Base-by-base conservation (phyloP, 257 asterid species). In the Nicotiana knightiana region DNA sequence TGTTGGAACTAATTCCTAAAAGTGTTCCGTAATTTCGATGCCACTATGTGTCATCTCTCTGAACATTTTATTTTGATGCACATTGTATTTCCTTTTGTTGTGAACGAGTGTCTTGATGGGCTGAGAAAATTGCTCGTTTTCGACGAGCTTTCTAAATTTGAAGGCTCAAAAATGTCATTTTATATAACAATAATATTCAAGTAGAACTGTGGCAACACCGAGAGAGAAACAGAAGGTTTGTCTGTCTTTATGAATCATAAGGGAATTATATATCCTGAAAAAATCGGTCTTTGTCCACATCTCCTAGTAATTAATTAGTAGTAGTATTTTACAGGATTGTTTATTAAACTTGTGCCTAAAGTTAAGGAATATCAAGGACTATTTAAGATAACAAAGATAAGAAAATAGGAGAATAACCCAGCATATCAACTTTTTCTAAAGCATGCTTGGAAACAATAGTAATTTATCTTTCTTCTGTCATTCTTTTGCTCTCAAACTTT, bases 291-390 rank as follows among this genome's bases (percentile, higher is more conserved):
- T 73, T 73, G 62, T 73, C 79, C 63, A 48, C 43, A 51, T 26
- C 62, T 51, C 16, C 28, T 21, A 48, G 57, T 26, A 48, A 24
- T 73, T 48, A 46, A 77, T 77, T 32, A 43, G 51, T 9, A 43
- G 12, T 43, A 9, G 1, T 43, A 77, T 18, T 77, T 77, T 5
- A 77, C 24, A 61, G 55, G 24, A 79, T 61, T 35, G 33, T 57
- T 32, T 61, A 79, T 37, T n/a, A 35, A 15, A 28, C 71, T 79
- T 61, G 82, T 79, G 82, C 58, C 82, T 12, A 79, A 79, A 78
- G 82, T 78, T 78, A 46, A 79, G 70, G 68, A 15, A 11, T 39
- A 51, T 17, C 43, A 59, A 5, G 71, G 70, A 79, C 63, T 58
- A 51, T 48, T 26, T 48, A 4, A 73, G 79, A 48, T 48, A 48